Evolutionary conservation across 2,329 filamentous ascomycete species (phyloP).

Genomic region (Neonectria neomacrospora): DNA sequence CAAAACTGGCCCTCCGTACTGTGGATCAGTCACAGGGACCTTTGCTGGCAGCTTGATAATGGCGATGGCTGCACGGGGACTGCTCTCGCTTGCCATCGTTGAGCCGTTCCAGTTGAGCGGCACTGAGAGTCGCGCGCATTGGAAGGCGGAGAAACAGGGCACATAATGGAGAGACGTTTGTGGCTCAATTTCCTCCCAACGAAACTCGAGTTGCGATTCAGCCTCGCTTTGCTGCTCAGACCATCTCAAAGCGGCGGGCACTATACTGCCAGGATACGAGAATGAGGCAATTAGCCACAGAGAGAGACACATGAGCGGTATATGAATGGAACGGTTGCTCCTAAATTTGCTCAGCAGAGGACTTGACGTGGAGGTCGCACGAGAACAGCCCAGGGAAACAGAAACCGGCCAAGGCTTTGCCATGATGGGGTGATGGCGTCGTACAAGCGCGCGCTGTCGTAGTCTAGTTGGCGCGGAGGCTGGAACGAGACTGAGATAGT

Average conservation of each 20-base stretch:
- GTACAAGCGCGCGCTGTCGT: too few species aligned
- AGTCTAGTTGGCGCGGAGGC: too few species aligned
- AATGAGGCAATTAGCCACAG: constrained; percentile 10
- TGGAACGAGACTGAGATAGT: neutral
- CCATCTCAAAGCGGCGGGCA: too few species aligned
- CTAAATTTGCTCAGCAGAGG: neutral
- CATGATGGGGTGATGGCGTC: neutral
- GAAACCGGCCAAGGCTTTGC: neutral
- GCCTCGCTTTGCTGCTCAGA: too few species aligned
- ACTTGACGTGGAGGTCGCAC: neutral
- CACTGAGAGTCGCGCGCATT: constrained; percentile 29
- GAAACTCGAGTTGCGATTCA: neutral
- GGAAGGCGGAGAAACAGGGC: constrained; percentile 25
- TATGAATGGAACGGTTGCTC: neutral
- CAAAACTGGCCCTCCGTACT: constrained; percentile 29
- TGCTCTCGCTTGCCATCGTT: constrained; percentile 2
- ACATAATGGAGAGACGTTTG: constrained; percentile 3
- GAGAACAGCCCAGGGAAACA: neutral
- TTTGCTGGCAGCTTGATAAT: constrained; percentile 30
- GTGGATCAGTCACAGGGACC: constrained; percentile 28
- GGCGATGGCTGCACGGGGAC: constrained; percentile 20
- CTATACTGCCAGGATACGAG: neutral
- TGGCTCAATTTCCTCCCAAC: constrained; percentile 16
- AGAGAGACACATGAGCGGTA: neutral
- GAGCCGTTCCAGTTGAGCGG: constrained; percentile 32